Percentiles rank a stretch among this genome's conserved stretches.
phyloP scores from a whole-genome alignment of 1,284 basidiomycete species.

The Volvariella volvacea region DNA sequence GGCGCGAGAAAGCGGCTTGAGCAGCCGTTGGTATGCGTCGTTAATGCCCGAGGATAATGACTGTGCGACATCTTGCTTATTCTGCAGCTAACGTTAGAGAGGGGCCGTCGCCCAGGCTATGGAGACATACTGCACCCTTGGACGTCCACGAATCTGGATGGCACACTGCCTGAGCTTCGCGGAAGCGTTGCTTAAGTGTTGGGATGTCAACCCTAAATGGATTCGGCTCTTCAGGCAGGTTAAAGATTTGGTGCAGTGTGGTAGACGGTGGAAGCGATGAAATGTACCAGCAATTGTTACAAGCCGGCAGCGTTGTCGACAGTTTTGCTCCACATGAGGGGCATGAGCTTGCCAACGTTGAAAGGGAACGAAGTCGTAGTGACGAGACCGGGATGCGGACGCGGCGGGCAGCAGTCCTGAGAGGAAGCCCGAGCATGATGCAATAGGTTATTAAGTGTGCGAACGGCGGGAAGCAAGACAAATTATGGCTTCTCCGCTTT shows the following conservation, averaged over 20 bases:
- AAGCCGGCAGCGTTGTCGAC: conserved; percentile 60
- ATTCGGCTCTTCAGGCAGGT: conserved; percentile 50
- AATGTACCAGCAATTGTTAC: conserved; percentile 60
- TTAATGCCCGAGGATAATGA: conserved; percentile 69
- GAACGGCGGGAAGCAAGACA: no score
- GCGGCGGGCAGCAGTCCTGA: background rate
- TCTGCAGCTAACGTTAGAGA: conserved; percentile 27
- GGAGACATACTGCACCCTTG: conserved; percentile 44
- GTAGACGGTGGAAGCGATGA: conserved; percentile 42
- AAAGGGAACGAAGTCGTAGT: conserved; percentile 8
- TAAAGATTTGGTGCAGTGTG: conserved; percentile 59
- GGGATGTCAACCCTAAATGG: conserved; percentile 55
- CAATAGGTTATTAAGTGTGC: background rate
- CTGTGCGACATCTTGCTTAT: conserved; percentile 54
- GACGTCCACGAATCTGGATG: conserved; percentile 80
- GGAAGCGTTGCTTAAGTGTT: conserved; percentile 54
- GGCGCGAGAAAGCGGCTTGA: conserved; percentile 58
- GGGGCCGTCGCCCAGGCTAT: conserved; percentile 8
- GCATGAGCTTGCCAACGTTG: conserved; percentile 29
- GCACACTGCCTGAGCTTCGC: conserved; percentile 63
- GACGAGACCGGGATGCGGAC: conserved; percentile 2
- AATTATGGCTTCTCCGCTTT: no score
- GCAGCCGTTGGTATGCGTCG: conserved; percentile 64
- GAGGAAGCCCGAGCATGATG: background rate
- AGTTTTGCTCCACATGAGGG: conserved; percentile 54